Percentiles rank a stretch among this genome's conserved stretches.
Conservation (phyloP, 2,329 filamentous ascomycete genomes). For the Xenoacremonium recifei region DNA sequence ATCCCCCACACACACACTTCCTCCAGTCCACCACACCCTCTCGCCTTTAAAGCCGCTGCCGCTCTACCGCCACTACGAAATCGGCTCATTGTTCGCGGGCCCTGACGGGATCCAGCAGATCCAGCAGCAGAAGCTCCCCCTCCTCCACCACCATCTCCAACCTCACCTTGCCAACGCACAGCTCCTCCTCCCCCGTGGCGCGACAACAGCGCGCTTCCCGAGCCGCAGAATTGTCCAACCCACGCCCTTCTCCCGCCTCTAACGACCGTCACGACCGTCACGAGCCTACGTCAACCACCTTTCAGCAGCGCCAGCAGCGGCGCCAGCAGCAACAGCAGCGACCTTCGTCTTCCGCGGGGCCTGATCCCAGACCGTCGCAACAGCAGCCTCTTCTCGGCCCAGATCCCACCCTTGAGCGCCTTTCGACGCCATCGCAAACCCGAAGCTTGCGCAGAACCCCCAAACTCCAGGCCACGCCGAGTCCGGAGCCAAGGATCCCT, state of each 20-base stretch:
- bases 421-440: constrained; percentile 45
- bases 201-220: constrained; percentile 21
- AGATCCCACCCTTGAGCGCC: constrained; percentile 39
- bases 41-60: not conserved
- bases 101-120: too few species aligned
- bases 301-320: constrained; percentile 47
- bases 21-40: not conserved
- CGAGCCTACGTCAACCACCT: constrained; percentile 45
- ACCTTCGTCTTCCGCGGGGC: too few species aligned
- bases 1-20: not conserved
- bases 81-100: too few species aligned
- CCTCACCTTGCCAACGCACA: constrained; percentile 46
- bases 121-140: not conserved
- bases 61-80: too few species aligned
- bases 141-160: constrained; percentile 34
- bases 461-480: constrained; percentile 46
- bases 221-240: constrained; percentile 47
- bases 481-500: constrained; percentile 40
- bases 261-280: constrained; percentile 56
- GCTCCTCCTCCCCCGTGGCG: constrained; percentile 25
- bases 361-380: constrained; percentile 18
- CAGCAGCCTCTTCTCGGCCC: constrained; percentile 32
- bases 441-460: constrained; percentile 51
- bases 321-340: constrained; percentile 14
- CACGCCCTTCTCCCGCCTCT: constrained; percentile 37